These are phyloP conservation scores for Kwoniella sp. DNA, from an alignment of 768 basidiomycete genomes.

Conservation along the genomic window DNA sequence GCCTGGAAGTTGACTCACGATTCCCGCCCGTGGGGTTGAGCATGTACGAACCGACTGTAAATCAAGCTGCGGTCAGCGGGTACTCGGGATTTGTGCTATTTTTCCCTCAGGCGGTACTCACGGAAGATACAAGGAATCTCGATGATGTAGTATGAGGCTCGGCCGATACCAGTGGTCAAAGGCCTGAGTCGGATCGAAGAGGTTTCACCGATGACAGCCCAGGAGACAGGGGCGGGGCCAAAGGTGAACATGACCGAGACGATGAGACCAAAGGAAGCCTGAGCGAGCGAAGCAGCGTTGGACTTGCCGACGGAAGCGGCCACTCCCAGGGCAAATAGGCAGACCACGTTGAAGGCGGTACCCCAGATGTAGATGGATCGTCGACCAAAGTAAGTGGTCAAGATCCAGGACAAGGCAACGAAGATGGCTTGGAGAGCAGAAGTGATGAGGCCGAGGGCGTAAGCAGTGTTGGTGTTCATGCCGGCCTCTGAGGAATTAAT, in stretches of 20 bases:
- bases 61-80: slow-evolving; percentile 9
- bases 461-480: slow-evolving; percentile 33
- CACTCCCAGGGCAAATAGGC: slow-evolving; percentile 43
- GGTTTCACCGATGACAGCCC: slow-evolving; percentile 41
- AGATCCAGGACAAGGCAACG: slow-evolving; percentile 40
- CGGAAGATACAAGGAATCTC: slow-evolving; percentile 44
- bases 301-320: slow-evolving; percentile 35
- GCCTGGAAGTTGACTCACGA: slow-evolving; percentile 28
- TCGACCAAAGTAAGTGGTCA: slow-evolving; percentile 48
- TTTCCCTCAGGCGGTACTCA: no score
- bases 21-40: slow-evolving; percentile 45
- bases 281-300: slow-evolving; percentile 32
- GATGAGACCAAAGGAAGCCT: slow-evolving; percentile 45
- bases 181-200: slow-evolving; percentile 44
- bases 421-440: slow-evolving; percentile 40
- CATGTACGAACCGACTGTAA: slow-evolving; percentile 44
- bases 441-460: slow-evolving; percentile 48
- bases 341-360: slow-evolving; percentile 38
- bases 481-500: slow-evolving; percentile 49
- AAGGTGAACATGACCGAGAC: slow-evolving; percentile 43
- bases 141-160: slow-evolving; percentile 48
- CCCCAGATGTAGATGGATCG: slow-evolving; percentile 49
- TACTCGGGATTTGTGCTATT: neutral
- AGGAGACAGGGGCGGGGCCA: slow-evolving; percentile 41
- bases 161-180: slow-evolving; percentile 47